Conservation (phyloP, 306 rosid genomes). For the Vicia sativa region DNA sequence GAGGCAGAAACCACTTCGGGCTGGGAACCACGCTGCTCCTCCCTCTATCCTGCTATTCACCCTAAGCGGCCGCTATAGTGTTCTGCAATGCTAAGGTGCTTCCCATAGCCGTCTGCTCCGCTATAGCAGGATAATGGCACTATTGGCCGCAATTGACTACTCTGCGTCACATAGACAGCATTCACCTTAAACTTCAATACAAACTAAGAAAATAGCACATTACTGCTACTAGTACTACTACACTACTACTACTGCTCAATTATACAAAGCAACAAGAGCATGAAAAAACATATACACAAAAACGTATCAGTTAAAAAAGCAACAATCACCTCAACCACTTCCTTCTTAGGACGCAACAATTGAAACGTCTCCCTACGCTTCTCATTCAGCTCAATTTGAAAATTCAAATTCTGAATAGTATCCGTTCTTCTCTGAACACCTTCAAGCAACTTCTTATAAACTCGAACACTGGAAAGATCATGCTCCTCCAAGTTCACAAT, state of each 20-base stretch:
- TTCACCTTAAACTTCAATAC: not conserved
- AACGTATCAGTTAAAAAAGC: not conserved
- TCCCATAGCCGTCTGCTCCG: no score
- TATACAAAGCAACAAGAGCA: constrained; percentile 1
- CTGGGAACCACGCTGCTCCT: no score
- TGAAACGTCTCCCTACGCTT: constrained; percentile 41
- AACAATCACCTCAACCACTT: constrained; percentile 51
- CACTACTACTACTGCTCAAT: not conserved
- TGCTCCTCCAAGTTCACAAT: constrained; percentile 40
- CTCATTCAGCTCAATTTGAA: constrained; percentile 61
- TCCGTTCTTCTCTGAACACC: constrained; percentile 35
- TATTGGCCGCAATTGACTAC: no score
- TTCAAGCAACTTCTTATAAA: constrained; percentile 72
- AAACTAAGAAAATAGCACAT: not conserved
- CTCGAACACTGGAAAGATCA: constrained; percentile 41
- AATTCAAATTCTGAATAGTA: constrained; percentile 44
- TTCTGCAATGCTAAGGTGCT: no score
- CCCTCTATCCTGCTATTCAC: no score
- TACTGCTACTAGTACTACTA: not conserved
- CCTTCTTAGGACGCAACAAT: constrained; percentile 57
- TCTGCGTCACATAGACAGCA: not conserved
- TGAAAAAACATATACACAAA: constrained; percentile 8
- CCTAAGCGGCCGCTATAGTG: no score
- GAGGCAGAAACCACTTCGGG: no score
- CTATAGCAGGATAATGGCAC: no score